Evolutionary conservation across 2,329 filamentous ascomycete genomes (phyloP).

Genomic region (Saccharata proteae): DNA sequence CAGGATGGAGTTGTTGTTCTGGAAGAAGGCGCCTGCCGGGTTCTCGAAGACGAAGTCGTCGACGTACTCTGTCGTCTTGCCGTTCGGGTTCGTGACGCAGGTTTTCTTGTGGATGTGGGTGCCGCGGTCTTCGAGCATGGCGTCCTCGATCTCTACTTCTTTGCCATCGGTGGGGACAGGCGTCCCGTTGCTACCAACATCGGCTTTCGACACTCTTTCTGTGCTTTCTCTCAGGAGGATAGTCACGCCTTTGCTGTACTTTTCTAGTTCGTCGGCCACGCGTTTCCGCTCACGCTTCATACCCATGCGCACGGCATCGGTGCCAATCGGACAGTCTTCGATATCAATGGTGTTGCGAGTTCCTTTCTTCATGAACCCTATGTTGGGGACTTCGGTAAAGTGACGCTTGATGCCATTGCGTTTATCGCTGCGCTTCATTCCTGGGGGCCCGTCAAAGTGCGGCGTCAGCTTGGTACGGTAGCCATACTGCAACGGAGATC

Average conservation of each 20-base stretch:
- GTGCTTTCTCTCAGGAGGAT: slow-evolving; percentile 83
- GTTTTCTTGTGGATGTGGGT: slow-evolving; percentile 65
- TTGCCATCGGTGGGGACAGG: slow-evolving; percentile 12
- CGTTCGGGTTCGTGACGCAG: slow-evolving; percentile 79
- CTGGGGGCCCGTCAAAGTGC: slow-evolving; percentile 74
- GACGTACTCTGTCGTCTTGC: slow-evolving; percentile 75
- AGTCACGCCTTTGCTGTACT: slow-evolving; percentile 73
- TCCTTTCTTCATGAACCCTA: slow-evolving; percentile 89
- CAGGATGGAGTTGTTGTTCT: slow-evolving; percentile 99
- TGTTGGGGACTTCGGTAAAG: slow-evolving; percentile 57
- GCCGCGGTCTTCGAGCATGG: slow-evolving; percentile 36
- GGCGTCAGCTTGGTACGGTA: slow-evolving; percentile 96
- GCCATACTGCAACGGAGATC: slow-evolving; percentile 78
- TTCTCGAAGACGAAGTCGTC: slow-evolving; percentile 77
- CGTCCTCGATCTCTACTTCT: slow-evolving; percentile 19
- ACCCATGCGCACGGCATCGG: slow-evolving; percentile 68
- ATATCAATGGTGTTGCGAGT: slow-evolving; percentile 74
- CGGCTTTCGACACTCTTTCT: slow-evolving; percentile 44
- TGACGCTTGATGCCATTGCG: slow-evolving; percentile 40
- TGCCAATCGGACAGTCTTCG: slow-evolving; percentile 93
- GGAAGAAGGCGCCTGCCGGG: slow-evolving; percentile 90
- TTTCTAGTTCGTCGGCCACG: slow-evolving; percentile 56
- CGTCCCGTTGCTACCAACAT: slow-evolving; percentile 12
- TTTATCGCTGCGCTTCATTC: slow-evolving; percentile 34
- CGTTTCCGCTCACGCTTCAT: slow-evolving; percentile 67